Base-by-base conservation (phyloP, 345 rosid genomes). In the Cardamine chenopodiifolia region DNA sequence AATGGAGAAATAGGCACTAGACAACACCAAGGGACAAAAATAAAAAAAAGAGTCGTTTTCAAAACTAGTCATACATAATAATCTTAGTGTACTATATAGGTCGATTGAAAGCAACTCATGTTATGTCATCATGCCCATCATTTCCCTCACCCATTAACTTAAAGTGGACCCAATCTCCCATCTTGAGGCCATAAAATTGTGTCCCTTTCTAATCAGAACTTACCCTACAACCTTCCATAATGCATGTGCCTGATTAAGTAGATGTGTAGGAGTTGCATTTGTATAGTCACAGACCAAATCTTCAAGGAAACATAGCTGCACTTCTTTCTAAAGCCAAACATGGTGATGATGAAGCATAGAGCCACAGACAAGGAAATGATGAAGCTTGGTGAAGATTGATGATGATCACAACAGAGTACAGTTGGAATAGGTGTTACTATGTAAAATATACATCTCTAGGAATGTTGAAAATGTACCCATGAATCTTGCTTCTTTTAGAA, bases 201-300 rank as follows among this genome's bases (percentile, higher is more conserved):
- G 74, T 75, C 65, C 18, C 37, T 65, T 67, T 60, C 47, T 39
- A 22, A 67, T 59, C 63, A 53, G 44, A 13, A 40, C 79, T 59
- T 69, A 76, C 74, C 70, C 74, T 68, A 76, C 79, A 59, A 53
- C 69, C 57, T 61, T 68, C 57, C 57, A 69, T 31, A 50, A 39
- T 60, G 68, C 68, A 68, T 67, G 68, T 75, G 67, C 78, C 63
- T 26, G 48, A 28, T 59, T 25, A 31, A 49, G 44, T 60, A 66
- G 28, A 66, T 74, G 31, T 25, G 40, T 25, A 50, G 31, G 53
- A 18, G 55, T 55, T 55, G 29, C 78, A 17, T 65, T 44, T 66
- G 31, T 28, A 47, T 49, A 29, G 52, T 23, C 66, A 58, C 66
- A 58, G 37, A 67, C 2, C n/a, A 26, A 47, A n/a, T 40, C 63